Base-by-base conservation (phyloP, 495 filamentous ascomycete genomes). In the Endocarpon pusillum region DNA sequence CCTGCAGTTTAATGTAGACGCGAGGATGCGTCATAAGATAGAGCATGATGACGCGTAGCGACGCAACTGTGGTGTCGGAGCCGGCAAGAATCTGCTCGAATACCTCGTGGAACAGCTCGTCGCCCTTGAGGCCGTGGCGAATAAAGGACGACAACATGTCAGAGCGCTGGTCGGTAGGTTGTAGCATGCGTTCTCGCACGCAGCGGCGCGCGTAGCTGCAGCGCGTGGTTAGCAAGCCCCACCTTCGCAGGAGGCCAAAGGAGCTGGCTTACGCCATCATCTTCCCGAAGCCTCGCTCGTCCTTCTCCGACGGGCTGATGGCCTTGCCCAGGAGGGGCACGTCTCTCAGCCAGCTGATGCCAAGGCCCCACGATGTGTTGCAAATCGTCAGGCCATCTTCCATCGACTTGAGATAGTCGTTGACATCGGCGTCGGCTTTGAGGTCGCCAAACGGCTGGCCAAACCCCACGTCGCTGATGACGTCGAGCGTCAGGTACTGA, bases 21-120 rank as follows among this genome's bases (percentile, higher is more conserved):
- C 42, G 51, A 0, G 51, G 46, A 12, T 55, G 52, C 14, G 55
- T 57, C 7, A 73, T 57, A 0, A 69, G 46, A 40, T 69, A 60
- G 43, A 67, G 59, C 40, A 77, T 55, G 41, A 61, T 66, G 33
- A 59, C 65, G 37, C 69, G 62, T 42, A 77, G 61, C 2, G 67
- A 64, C 3, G 62, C 63, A 17, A 70, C 70, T 3, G 68, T 76
- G 12, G 73, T 75, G 45, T 78, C 73, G 11, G 70, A 67, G 32
- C 72, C 73, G 2, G 71, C 73, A 40, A 71, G 59, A 4, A 61
- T 49, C 20, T 54, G 51, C 23, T 52, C 48, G 16, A 54, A 39
- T 1, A 42, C 44, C 36, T 55, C 54, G 2, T 41, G 45, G 30
- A 52, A 43, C 9, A 55, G 37, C 18, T 55, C 52, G 15, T 54